Evolutionary conservation across 2,329 filamentous ascomycete genomes (phyloP).

Genomic region (Tolypocladium inflatum): DNA sequence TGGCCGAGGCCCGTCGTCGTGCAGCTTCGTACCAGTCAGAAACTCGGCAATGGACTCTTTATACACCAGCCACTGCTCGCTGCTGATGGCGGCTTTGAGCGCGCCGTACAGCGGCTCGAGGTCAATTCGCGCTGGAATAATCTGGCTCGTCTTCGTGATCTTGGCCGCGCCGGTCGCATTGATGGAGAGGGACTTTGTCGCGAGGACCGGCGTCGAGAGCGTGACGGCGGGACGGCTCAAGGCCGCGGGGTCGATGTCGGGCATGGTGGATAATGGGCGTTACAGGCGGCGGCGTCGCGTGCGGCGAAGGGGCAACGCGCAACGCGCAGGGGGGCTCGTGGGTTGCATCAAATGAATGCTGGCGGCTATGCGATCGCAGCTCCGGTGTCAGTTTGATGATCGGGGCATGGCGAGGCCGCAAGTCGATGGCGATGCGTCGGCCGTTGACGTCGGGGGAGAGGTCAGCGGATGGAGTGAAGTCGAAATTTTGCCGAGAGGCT

Average conservation of each 20-base stretch:
- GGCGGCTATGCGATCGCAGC: slow-evolving; percentile 31
- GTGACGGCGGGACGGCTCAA: slow-evolving; percentile 51
- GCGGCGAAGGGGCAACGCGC: slow-evolving; percentile 35
- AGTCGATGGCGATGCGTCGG: slow-evolving; percentile 27
- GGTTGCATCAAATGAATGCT: slow-evolving; percentile 29
- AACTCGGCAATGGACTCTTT: slow-evolving; percentile 56
- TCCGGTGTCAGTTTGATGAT: slow-evolving; percentile 32
- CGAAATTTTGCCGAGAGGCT: slow-evolving; percentile 19
- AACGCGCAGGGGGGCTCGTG: slow-evolving; percentile 31
- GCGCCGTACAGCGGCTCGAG: slow-evolving; percentile 55
- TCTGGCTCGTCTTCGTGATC: slow-evolving; percentile 49
- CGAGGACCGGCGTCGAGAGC: slow-evolving; percentile 49
- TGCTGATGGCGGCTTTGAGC: slow-evolving; percentile 48
- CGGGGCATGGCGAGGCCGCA: slow-evolving; percentile 28
- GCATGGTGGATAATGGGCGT: slow-evolving; percentile 36
- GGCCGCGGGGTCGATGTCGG: slow-evolving; percentile 62
- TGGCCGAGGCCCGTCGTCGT: background rate
- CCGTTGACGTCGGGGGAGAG: slow-evolving; percentile 15
- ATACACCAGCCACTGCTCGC: slow-evolving; percentile 54
- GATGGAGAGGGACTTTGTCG: slow-evolving; percentile 47
- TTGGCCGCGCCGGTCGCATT: slow-evolving; percentile 40
- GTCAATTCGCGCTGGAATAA: slow-evolving; percentile 57
- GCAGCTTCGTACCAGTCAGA: slow-evolving; percentile 40
- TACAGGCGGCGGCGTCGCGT: slow-evolving; percentile 33
- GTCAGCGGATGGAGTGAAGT: slow-evolving; percentile 23